phyloP scores from a whole-genome alignment of 192 early-diverging fungal species.

The Gryganskiella cystojenkinii region DNA sequence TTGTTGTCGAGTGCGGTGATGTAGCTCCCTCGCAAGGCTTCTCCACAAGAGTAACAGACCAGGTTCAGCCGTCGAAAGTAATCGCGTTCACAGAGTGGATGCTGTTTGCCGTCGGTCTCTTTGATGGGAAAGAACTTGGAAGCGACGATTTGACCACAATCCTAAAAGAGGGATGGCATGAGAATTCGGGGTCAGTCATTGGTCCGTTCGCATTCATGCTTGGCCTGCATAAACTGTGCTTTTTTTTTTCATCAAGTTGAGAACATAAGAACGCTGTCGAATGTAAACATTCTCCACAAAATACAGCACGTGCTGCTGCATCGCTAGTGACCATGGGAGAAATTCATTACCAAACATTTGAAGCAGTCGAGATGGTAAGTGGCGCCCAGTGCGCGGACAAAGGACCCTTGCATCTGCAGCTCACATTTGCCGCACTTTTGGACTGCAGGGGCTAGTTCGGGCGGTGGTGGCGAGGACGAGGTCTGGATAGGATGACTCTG shows the following conservation, averaged over 20 bases:
- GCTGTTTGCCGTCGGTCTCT: conserved; percentile 61
- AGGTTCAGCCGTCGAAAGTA: conserved; percentile 88
- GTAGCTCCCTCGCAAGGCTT: conserved; percentile 89
- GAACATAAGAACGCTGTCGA: no score
- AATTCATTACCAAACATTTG: conserved; percentile 85
- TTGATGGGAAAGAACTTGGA: conserved; percentile 88
- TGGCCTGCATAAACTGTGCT: no score
- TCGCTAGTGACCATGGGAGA: no score
- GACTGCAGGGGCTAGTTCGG: conserved; percentile 45
- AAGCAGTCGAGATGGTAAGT: conserved; percentile 97
- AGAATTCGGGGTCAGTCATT: neutral
- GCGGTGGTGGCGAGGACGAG: conserved; percentile 14
- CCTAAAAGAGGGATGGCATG: conserved; percentile 57
- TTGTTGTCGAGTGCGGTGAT: conserved; percentile 93
- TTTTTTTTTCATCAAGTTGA: no score
- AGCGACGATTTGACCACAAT: conserved; percentile 81
- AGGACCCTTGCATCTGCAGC: conserved; percentile 82
- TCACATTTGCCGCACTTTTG: conserved; percentile 75
- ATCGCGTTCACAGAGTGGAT: conserved; percentile 87
- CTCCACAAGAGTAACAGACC: conserved; percentile 88
- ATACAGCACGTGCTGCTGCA: no score
- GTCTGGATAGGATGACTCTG: conserved; percentile 46
- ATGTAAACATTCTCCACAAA: no score
- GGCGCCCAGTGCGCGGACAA: conserved; percentile 86
- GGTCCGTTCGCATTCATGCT: neutral